Base-by-base conservation (phyloP, 306 rosid species). In the Prinsepia uniflora region DNA sequence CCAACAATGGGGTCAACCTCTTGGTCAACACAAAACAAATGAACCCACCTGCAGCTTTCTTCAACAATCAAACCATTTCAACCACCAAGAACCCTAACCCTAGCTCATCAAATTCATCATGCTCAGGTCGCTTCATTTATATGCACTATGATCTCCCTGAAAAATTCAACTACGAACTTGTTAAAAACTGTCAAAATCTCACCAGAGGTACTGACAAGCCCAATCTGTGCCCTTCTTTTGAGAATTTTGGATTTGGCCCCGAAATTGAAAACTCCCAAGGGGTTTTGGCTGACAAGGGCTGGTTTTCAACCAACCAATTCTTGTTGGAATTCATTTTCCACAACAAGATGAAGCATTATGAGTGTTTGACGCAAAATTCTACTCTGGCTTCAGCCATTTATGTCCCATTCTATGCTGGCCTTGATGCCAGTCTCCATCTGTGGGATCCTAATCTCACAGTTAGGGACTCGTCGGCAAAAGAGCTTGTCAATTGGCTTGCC, bases 351-450 rank as follows among this genome's bases (percentile, higher is more conserved):
- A 90, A 13, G 24, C 78, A 39, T 5, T 89, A 94, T 41, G 19
- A 60, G 24, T 94, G 98, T 74, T 80, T 90, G 83, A 90, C 98
- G 12, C 80, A 79, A 45, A 72, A 84, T 64, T 86, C 98, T 0
- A 68, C 88, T 1, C 5, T 80, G 3, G 98, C 98, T 18, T 86
- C 90, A 2, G 98, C 92, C 0, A 42, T 90, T 52, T 94, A 81
- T 80, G 92, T 94, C 5, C 98, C 98, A 0, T 90, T 86, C 48
- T 94, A 94, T 68, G 91, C 93, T 9, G 98, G 98, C 46, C 90
- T 94, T n/a, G 98, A 94, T 54, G 77, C 69, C 9, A 94, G 97
- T 50, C 90, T 84, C 40, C 82, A 84, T 53, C 83, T 93, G 18
- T 90, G 89, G 89, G 81, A 77, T 60, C 65, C 89, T 10, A 82